phyloP scores from a whole-genome alignment of 1,139 yeast genomes.

The Pneumocystis wakefieldiae region DNA sequence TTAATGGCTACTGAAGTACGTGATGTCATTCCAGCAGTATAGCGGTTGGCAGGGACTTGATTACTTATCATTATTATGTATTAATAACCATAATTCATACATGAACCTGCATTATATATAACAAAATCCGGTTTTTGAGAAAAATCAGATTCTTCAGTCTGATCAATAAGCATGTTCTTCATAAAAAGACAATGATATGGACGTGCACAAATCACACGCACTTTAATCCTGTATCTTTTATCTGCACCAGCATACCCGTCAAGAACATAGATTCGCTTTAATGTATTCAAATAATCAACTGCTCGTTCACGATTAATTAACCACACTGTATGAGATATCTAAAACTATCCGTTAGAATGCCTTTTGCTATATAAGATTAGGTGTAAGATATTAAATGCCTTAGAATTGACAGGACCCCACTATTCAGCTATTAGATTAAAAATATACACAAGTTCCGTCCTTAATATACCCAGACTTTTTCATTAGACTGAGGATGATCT shows the following conservation, averaged over 20 bases:
- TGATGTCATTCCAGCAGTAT: conserved; percentile 96
- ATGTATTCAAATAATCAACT: conserved; percentile 87
- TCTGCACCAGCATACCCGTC: conserved; percentile 99
- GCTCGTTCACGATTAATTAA: conserved; percentile 93
- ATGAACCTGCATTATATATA: conserved; percentile 92
- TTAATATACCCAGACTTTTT: conserved; percentile 51
- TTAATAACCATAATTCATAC: background rate
- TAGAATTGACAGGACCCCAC: conserved; percentile 98
- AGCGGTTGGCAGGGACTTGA: conserved; percentile 83
- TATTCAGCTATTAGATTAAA: background rate
- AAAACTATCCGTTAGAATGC: background rate
- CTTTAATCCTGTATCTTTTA: conserved; percentile 92
- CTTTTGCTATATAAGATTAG: background rate
- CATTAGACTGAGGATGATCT: conserved; percentile 72
- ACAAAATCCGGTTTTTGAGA: conserved; percentile 98
- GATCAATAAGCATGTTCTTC: conserved; percentile 96
- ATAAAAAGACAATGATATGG: conserved; percentile 97
- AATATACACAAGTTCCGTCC: background rate
- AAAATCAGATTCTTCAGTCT: conserved; percentile 77
- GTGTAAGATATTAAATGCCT: background rate
- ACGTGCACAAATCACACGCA: conserved; percentile 92
- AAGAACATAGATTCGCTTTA: conserved; percentile 84
- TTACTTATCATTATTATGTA: background rate
- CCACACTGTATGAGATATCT: conserved; percentile 91
- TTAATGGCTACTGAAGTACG: conserved; percentile 90